phyloP scores from a whole-genome alignment of 768 basidiomycete genomes.

The Mycena vulgaris region DNA sequence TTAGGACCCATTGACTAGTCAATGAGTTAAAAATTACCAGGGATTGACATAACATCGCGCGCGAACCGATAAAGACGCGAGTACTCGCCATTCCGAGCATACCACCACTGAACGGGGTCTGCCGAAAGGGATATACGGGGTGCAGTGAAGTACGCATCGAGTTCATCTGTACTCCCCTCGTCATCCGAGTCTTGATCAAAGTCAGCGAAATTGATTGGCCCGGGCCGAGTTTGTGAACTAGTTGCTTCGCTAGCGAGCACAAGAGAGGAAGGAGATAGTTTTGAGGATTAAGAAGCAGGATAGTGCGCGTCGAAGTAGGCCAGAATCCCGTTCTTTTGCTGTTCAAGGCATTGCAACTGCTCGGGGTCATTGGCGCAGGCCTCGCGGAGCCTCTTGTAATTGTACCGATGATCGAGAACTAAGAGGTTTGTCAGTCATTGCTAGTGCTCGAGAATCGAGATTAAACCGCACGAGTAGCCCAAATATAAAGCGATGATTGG shows the following conservation, averaged over 20 bases:
- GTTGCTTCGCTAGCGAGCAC: too few relatives aligned
- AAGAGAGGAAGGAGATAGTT: too few relatives aligned
- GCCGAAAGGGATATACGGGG: neutral
- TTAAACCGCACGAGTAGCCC: too few relatives aligned
- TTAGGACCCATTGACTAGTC: too few relatives aligned
- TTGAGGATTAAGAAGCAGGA: neutral
- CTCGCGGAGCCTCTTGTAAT: constrained; percentile 38
- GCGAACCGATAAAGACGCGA: constrained; percentile 22
- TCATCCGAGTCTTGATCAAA: neutral
- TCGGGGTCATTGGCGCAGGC: constrained; percentile 42
- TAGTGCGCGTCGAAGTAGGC: neutral
- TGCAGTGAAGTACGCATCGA: neutral
- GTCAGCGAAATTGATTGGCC: constrained; percentile 5
- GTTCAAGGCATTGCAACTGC: constrained; percentile 14
- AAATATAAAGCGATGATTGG: too few relatives aligned
- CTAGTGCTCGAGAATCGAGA: too few relatives aligned
- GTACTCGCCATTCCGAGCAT: neutral
- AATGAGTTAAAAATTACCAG: neutral
- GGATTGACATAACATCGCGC: constrained; percentile 20
- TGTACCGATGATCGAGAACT: constrained; percentile 55
- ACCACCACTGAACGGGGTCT: constrained; percentile 5
- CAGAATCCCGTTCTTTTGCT: neutral
- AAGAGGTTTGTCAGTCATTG: neutral
- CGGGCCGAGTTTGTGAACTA: too few relatives aligned
- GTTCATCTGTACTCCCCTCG: neutral